phyloP scores from a whole-genome alignment of 345 rosid genomes.

The Nephelium lappaceum region DNA sequence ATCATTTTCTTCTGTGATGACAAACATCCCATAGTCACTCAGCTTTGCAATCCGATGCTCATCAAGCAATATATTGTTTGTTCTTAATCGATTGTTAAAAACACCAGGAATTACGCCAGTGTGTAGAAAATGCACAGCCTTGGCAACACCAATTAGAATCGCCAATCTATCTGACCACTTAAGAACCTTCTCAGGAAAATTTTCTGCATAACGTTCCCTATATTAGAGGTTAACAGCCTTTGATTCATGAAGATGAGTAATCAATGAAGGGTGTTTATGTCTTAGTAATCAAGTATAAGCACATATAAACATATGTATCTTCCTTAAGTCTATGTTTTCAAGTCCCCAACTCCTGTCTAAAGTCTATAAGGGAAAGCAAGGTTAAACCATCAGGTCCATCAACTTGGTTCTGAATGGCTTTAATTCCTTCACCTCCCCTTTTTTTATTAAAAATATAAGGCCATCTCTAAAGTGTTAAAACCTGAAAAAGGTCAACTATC shows the following conservation, averaged over 20 bases:
- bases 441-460: neutral
- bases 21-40: slow-evolving; percentile 89
- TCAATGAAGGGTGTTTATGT: neutral
- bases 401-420: neutral
- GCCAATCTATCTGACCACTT: slow-evolving; percentile 87
- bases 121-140: slow-evolving; percentile 94
- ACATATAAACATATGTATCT: neutral
- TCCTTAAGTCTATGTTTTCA: neutral
- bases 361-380: neutral
- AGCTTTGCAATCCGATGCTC: slow-evolving; percentile 89
- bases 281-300: neutral
- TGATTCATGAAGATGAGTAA: neutral
- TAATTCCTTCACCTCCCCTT: neutral
- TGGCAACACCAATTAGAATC: slow-evolving; percentile 81
- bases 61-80: slow-evolving; percentile 83
- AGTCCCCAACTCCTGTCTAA: neutral
- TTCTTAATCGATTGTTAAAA: slow-evolving; percentile 67
- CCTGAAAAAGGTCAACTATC: too few relatives aligned
- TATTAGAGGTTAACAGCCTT: slow-evolving; percentile 9
- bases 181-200: slow-evolving; percentile 65
- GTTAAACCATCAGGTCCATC: neutral
- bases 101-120: slow-evolving; percentile 83
- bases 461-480: neutral
- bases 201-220: slow-evolving; percentile 45
- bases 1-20: slow-evolving; percentile 66